A percentile compares a stretch with the other conserved stretches of the same genome.
These are phyloP conservation scores for Fusarium pseudoanthophilum DNA, from an alignment of 2,329 filamentous ascomycete genomes.

Conservation along the genomic window DNA sequence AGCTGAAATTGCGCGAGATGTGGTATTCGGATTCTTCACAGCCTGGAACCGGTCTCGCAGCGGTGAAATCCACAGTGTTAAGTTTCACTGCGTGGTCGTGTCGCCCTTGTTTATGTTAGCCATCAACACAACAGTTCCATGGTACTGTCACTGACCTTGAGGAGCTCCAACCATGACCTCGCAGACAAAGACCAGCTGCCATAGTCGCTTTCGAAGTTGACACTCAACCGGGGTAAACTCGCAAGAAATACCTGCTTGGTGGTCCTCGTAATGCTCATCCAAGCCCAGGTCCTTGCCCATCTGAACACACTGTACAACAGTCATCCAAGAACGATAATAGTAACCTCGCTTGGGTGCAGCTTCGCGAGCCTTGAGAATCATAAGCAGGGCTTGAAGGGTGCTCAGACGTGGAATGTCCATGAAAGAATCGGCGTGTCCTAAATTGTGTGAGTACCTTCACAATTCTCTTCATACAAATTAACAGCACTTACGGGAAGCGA, in stretches of 20 bases:
- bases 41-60: slow-evolving; percentile 71
- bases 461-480: not conserved
- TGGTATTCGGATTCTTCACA: slow-evolving; percentile 80
- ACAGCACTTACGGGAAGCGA: slow-evolving; percentile 76
- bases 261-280: slow-evolving; percentile 85
- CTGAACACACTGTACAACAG: slow-evolving; percentile 87
- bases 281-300: slow-evolving; percentile 94
- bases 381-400: slow-evolving; percentile 88
- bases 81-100: slow-evolving; percentile 80
- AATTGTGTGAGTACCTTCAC: slow-evolving; percentile 31
- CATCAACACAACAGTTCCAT: not conserved
- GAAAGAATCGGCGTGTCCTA: slow-evolving; percentile 91
- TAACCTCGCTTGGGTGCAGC: slow-evolving; percentile 93
- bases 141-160: slow-evolving; percentile 68
- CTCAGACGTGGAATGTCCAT: slow-evolving; percentile 91
- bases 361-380: slow-evolving; percentile 90
- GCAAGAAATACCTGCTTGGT: slow-evolving; percentile 78
- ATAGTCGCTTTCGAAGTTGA: slow-evolving; percentile 84
- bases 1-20: slow-evolving; percentile 85
- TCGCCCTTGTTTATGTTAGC: slow-evolving; percentile 65
- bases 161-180: slow-evolving; percentile 95
- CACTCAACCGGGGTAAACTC: slow-evolving; percentile 78
- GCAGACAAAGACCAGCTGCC: slow-evolving; percentile 87
- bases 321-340: slow-evolving; percentile 98
- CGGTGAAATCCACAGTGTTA: slow-evolving; percentile 79